Conservation (phyloP, 2,329 filamentous ascomycete genomes). For the Clarireedia monteithiana region DNA sequence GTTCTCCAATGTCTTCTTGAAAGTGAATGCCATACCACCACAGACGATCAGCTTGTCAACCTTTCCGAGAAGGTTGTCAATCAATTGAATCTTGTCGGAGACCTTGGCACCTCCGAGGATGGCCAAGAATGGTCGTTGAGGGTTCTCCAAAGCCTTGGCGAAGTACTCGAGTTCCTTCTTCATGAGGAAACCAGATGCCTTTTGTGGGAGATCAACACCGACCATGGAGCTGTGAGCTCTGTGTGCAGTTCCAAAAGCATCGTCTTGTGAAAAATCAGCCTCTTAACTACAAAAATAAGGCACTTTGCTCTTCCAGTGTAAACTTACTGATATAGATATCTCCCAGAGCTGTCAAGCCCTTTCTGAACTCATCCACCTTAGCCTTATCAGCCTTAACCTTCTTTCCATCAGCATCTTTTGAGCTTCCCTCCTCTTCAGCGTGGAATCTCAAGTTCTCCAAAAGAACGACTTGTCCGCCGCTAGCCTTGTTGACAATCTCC, state of each 20-base stretch:
- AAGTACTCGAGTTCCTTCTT: slow-evolving; percentile 99
- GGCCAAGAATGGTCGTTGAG: slow-evolving; percentile 92
- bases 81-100: slow-evolving; percentile 98
- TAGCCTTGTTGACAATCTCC: slow-evolving; percentile 77
- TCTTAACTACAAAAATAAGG: neutral
- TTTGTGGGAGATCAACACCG: slow-evolving; percentile 88
- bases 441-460: slow-evolving; percentile 99
- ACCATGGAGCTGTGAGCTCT: slow-evolving; percentile 99
- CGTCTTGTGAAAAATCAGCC: slow-evolving; percentile 49
- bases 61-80: slow-evolving; percentile 97
- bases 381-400: slow-evolving; percentile 97
- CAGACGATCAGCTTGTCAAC: slow-evolving; percentile 95
- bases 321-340: slow-evolving; percentile 91
- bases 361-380: slow-evolving; percentile 87
- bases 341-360: slow-evolving; percentile 86
- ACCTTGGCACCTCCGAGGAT: slow-evolving; percentile 98
- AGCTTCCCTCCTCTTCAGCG: slow-evolving; percentile 94
- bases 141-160: slow-evolving; percentile 87
- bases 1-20: slow-evolving; percentile 96
- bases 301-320: slow-evolving; percentile 11
- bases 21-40: slow-evolving; percentile 98
- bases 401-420: slow-evolving; percentile 88
- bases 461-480: slow-evolving; percentile 74
- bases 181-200: slow-evolving; percentile 96
- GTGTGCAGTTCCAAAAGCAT: slow-evolving; percentile 97